Evolutionary conservation across 768 basidiomycete genomes (phyloP).

Genomic region (Serendipita indica): DNA sequence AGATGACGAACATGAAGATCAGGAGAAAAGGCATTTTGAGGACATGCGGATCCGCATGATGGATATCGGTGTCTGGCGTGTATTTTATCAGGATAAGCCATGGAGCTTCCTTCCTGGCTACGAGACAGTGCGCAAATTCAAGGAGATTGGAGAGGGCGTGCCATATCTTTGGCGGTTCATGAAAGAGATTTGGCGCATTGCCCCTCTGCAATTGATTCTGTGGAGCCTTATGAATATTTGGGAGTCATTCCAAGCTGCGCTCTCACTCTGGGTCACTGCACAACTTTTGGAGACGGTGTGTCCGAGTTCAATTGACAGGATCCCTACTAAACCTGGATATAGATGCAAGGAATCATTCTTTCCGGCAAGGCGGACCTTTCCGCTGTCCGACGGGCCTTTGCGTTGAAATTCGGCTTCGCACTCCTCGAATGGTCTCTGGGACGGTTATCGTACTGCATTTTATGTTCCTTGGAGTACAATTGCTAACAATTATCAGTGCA

Average conservation of each 20-base stretch:
- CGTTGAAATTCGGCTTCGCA: neutral
- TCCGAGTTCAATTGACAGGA: neutral
- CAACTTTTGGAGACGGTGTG: neutral
- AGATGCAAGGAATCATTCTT: constrained; percentile 3
- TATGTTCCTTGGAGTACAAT: neutral
- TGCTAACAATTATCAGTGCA: neutral
- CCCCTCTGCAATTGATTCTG: neutral
- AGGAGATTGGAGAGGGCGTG: neutral
- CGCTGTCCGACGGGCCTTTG: neutral
- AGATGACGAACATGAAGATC: neutral
- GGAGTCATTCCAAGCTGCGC: neutral
- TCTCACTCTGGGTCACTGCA: neutral
- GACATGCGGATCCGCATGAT: neutral
- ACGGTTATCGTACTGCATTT: neutral
- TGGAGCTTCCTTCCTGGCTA: neutral
- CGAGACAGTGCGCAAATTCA: constrained; percentile 6
- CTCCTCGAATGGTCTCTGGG: neutral
- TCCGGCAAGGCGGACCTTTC: neutral
- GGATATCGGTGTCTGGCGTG: neutral
- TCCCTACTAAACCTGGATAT: neutral
- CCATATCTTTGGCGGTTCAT: neutral
- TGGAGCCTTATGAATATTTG: neutral
- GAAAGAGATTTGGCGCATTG: neutral
- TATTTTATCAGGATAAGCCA: neutral
- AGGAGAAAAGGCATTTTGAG: neutral